phyloP scores from a whole-genome alignment of 352 stramenopile genomes.

The Pythium angustatum region DNA sequence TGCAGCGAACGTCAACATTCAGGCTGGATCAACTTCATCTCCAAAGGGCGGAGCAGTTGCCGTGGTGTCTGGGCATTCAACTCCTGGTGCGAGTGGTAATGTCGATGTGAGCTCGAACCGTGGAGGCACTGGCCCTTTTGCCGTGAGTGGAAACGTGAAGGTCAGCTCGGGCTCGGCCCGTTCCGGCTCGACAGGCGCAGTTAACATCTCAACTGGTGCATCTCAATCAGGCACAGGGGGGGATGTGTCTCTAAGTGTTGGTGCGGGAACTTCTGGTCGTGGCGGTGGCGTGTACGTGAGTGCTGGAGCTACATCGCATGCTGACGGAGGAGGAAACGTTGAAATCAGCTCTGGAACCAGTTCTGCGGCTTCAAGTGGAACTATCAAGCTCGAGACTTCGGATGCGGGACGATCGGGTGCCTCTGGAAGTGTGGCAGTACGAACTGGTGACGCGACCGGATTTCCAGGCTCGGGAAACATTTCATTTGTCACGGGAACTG shows the following conservation, averaged over 20 bases:
- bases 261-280: slow-evolving; percentile 38
- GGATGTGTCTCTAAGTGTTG: slow-evolving; percentile 55
- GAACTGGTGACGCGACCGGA: slow-evolving; percentile 56
- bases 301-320: slow-evolving; percentile 43
- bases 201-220: slow-evolving; percentile 71
- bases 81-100: slow-evolving; percentile 48
- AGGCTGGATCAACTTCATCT: slow-evolving; percentile 46
- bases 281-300: slow-evolving; percentile 51
- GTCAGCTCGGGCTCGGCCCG: slow-evolving; percentile 50
- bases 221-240: slow-evolving; percentile 54
- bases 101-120: slow-evolving; percentile 61
- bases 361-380: slow-evolving; percentile 51
- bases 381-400: slow-evolving; percentile 46
- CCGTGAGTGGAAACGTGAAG: slow-evolving; percentile 53
- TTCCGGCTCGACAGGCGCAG: slow-evolving; percentile 52
- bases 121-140: slow-evolving; percentile 47
- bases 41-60: slow-evolving; percentile 52
- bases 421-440: slow-evolving; percentile 75
- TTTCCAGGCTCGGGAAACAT: slow-evolving; percentile 63
- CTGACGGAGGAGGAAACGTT: slow-evolving; percentile 54
- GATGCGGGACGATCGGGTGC: slow-evolving; percentile 57
- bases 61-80: slow-evolving; percentile 49
- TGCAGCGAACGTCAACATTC: slow-evolving; percentile 49
- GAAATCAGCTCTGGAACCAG: slow-evolving; percentile 55
- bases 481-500: slow-evolving; percentile 59